phyloP scores from a whole-genome alignment of 768 basidiomycete species.

The Naganishia onofrii region DNA sequence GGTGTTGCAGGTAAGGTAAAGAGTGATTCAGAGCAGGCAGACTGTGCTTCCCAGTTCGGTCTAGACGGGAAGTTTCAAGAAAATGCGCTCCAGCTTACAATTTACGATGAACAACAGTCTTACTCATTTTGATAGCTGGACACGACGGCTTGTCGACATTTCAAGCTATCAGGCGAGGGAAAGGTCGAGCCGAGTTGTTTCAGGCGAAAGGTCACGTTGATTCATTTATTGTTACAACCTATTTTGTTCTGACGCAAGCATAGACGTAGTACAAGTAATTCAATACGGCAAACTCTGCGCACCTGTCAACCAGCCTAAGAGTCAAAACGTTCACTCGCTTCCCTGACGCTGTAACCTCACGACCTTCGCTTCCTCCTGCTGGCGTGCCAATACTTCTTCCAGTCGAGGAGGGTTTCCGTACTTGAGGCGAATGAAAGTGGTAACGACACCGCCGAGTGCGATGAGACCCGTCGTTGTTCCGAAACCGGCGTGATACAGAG shows the following conservation, averaged over 20 bases:
- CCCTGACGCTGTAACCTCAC: neutral
- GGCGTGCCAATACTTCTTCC: constrained; percentile 2
- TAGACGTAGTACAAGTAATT: neutral
- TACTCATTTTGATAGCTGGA: too few species aligned
- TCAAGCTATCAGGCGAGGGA: too few species aligned
- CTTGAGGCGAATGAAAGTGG: neutral
- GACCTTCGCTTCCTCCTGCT: constrained; percentile 3
- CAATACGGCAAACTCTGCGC: too few species aligned
- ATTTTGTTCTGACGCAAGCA: neutral
- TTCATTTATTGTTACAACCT: constrained; percentile 17
- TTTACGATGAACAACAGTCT: too few species aligned
- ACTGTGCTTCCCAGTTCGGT: too few species aligned
- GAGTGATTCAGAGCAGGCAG: too few species aligned
- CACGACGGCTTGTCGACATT: too few species aligned
- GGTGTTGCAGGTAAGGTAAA: too few species aligned
- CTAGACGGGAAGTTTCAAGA: too few species aligned
- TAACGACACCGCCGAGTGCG: constrained; percentile 35
- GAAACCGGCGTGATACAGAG: constrained; percentile 46
- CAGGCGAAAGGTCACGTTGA: neutral
- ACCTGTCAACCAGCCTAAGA: neutral
- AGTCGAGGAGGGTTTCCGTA: constrained; percentile 17
- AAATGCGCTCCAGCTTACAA: too few species aligned
- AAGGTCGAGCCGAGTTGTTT: too few species aligned
- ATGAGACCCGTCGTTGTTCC: constrained; percentile 42
- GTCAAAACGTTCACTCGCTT: constrained; percentile 5